Evolutionary conservation across 2,329 filamentous ascomycete genomes (phyloP).

Genomic region (Hortaea werneckii): DNA sequence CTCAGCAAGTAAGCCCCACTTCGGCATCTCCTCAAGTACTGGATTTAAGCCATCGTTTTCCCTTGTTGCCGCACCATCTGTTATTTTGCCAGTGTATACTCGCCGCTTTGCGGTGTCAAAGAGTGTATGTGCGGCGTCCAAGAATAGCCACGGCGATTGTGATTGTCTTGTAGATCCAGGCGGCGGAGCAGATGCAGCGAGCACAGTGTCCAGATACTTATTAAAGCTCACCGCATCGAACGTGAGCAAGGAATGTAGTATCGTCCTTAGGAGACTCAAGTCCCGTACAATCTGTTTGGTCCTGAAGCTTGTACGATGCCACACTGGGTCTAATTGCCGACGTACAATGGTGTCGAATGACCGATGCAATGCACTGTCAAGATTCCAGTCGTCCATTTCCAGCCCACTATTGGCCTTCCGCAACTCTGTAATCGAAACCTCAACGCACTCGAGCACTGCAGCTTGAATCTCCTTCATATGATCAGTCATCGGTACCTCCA

Average conservation of each 20-base stretch:
- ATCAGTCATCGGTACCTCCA: slow-evolving; percentile 93
- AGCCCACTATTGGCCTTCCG: slow-evolving; percentile 83
- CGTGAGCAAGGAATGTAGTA: slow-evolving; percentile 70
- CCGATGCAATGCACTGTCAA: slow-evolving; percentile 83
- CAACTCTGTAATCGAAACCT: slow-evolving; percentile 85
- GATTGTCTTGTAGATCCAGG: slow-evolving; percentile 79
- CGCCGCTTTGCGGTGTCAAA: slow-evolving; percentile 82
- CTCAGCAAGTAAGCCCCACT: slow-evolving; percentile 83
- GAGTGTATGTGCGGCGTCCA: slow-evolving; percentile 88
- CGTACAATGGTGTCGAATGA: slow-evolving; percentile 86
- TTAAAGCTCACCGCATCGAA: slow-evolving; percentile 88
- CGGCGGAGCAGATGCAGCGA: slow-evolving; percentile 79
- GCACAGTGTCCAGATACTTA: slow-evolving; percentile 86
- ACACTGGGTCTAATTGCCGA: slow-evolving; percentile 86
- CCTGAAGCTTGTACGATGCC: slow-evolving; percentile 92
- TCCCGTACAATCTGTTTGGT: slow-evolving; percentile 92
- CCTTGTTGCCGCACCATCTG: slow-evolving; percentile 43
- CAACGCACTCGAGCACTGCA: slow-evolving; percentile 90
- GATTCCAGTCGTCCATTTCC: slow-evolving; percentile 94
- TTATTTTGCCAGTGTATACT: slow-evolving; percentile 70
- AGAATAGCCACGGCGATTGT: slow-evolving; percentile 90
- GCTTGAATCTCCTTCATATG: slow-evolving; percentile 89
- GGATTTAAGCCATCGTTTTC: slow-evolving; percentile 58
- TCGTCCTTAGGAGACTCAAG: slow-evolving; percentile 67
- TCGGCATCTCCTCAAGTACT: slow-evolving; percentile 86